Evolutionary conservation across 176 grass and related monocot genomes (phyloP).

Genomic region (Zoysia pacifica): DNA sequence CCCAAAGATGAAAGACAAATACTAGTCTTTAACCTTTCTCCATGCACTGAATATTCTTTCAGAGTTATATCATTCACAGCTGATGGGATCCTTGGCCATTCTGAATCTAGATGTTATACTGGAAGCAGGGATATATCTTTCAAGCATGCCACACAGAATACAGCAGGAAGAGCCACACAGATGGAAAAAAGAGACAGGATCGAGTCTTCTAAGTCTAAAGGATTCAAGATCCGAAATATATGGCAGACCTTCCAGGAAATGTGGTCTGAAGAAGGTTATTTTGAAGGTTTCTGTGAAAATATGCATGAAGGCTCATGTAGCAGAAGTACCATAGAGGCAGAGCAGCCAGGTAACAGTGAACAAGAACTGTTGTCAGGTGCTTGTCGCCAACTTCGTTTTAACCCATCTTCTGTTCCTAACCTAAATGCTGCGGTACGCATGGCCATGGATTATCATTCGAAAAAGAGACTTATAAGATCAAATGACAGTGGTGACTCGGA

Average conservation of each 20-base stretch:
- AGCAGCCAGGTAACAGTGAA: constrained; percentile 48
- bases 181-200: constrained; percentile 51
- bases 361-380: constrained; percentile 43
- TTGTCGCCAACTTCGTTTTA: constrained; percentile 80
- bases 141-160: constrained; percentile 44
- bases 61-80: constrained; percentile 87
- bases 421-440: constrained; percentile 66
- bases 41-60: constrained; percentile 95
- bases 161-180: constrained; percentile 35
- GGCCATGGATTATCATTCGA: constrained; percentile 52
- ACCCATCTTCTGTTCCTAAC: constrained; percentile 69
- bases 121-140: constrained; percentile 65
- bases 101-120: constrained; percentile 93
- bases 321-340: constrained; percentile 53
- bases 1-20: constrained; percentile 83
- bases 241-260: constrained; percentile 67
- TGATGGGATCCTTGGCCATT: constrained; percentile 82
- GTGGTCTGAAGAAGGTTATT: constrained; percentile 67
- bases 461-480: constrained; percentile 52
- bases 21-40: constrained; percentile 72
- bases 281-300: constrained; percentile 58
- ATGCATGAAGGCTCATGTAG: constrained; percentile 64
- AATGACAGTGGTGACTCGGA: constrained; percentile 83
- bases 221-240: constrained; percentile 80
- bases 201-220: constrained; percentile 57